Base-by-base conservation (phyloP, 257 asterid genomes). In the Misopates orontium region DNA sequence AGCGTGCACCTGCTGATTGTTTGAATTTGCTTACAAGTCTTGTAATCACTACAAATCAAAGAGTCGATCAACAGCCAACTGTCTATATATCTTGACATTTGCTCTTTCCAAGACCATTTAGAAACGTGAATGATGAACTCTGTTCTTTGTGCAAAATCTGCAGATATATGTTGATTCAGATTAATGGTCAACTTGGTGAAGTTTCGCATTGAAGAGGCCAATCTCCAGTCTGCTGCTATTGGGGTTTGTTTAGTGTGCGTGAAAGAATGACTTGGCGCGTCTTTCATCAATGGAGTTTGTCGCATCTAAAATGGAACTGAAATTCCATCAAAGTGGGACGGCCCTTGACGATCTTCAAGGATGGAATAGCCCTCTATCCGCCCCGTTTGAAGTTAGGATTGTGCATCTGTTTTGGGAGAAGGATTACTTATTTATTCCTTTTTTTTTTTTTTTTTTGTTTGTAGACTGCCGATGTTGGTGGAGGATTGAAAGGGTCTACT, bases 141-240 rank as follows among this genome's bases (percentile, higher is more conserved):
- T 60, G n/a, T 61, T 17, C 12, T 62, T 39, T 32, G 71, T 64
- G 40, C 60, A 60, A n/a, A n/a, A 64, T 1, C 52, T 81, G 79
- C 87, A 82, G 87, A 78, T 78, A 68, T 78, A 78, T 56, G 82
- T 82, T 10, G 84, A 78, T 72, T 78, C 69, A 23, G 80, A 73
- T 61, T 81, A 75, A 76, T 8, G 52, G 36, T 59, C n/a, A 20
- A 44, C 48, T 45, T 54, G 42, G 18, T 24, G 17, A 18, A 2
- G 31, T 17, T 23, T 17, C 44, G 54, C 15, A 21, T 24, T 40
- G 60, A 67, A 67, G 74, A 72, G 69, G 67, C 66, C 40, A 42
- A 19, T 54, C 67, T 25, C 70, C 73, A 13, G 12, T 18, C 61
- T 68, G 48, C 42, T 18, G 54, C 31, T 48, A 40, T 68, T 6